These are phyloP conservation scores for Cercospora citrullina DNA, from an alignment of 2,329 filamentous ascomycete genomes.

Conservation along the genomic window DNA sequence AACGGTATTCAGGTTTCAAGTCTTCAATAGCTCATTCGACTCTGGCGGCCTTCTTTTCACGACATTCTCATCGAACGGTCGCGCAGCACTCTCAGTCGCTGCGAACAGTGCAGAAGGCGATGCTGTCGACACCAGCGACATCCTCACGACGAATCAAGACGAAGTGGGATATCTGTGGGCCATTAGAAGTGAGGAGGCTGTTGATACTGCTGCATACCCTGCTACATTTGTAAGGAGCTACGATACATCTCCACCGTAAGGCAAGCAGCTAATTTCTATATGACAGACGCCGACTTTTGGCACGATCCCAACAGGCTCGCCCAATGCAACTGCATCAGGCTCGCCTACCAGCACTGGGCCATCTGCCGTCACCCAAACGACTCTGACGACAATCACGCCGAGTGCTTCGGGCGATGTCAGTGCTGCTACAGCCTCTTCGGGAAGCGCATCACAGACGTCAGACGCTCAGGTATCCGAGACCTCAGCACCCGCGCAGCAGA, in stretches of 20 bases:
- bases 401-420: not conserved
- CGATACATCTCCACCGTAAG: not conserved
- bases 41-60: conserved; percentile 12
- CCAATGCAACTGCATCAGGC: not conserved
- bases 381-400: not conserved
- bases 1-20: not conserved
- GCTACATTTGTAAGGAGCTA: conserved; percentile 3
- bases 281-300: not conserved
- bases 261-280: not conserved
- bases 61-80: conserved; percentile 1
- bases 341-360: not conserved
- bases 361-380: not conserved
- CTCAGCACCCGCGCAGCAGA: not conserved
- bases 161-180: conserved; percentile 14
- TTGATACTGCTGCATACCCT: conserved; percentile 10
- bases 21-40: conserved; percentile 7
- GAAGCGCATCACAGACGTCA: not conserved
- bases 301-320: not conserved
- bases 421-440: not conserved
- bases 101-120: conserved; percentile 10
- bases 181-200: conserved; percentile 6
- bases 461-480: not conserved
- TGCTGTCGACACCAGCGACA: conserved; percentile 1
- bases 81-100: conserved; percentile 7
- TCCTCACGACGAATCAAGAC: not conserved